Base-by-base conservation (phyloP, 352 stramenopile species). In the Phytopythium aichiense region DNA sequence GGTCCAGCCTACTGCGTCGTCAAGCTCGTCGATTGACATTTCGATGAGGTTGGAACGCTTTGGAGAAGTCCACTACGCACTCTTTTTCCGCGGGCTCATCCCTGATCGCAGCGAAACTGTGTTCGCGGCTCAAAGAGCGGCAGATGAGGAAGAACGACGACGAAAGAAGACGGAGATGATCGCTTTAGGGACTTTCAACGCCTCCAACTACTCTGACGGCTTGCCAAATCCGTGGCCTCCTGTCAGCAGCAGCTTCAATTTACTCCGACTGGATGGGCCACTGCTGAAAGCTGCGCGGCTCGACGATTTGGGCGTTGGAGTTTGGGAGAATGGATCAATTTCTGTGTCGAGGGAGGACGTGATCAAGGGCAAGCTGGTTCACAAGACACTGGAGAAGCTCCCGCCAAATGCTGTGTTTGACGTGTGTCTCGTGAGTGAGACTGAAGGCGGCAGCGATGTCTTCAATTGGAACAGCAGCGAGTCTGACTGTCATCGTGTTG, bases 271-370 rank as follows among this genome's bases (percentile, higher is more conserved):
- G 42, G 86, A 76, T 15, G 68, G 78, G 2, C 66, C 62, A 7
- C 43, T 77, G 22, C 42, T 94, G 5, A 92, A 94, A 56, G 60
- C 61, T 16, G 80, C 86, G 9, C 50, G 56, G 5, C 18, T 91
- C 1, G 77, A 91, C 12, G 69, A 89, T 2, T 61, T 94, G 13
- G 77, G 78, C 3, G 65, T 63, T 9, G 86, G 83, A 13, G 83
- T 92, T 5, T 88, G 83, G 77, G 75, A 80, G 16, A 94, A 94
- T 49, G 82, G 79, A 15, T 90, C 83, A 7, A 86, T 94, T 22
- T 76, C 75, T 0, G 73, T 94, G 5, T 89, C 81, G 0, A 63
- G 84, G 57, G 85, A 94, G 37, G 79, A 94, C 53, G 73, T 88
- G 22, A 60, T 76, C 16, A 76, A 79, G 13, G 66, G 64, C 30